Evolutionary conservation across 176 grass and related monocot species (phyloP), one percentile per base, ranked within the genome.

Genomic region (Musa acuminata): DNA sequence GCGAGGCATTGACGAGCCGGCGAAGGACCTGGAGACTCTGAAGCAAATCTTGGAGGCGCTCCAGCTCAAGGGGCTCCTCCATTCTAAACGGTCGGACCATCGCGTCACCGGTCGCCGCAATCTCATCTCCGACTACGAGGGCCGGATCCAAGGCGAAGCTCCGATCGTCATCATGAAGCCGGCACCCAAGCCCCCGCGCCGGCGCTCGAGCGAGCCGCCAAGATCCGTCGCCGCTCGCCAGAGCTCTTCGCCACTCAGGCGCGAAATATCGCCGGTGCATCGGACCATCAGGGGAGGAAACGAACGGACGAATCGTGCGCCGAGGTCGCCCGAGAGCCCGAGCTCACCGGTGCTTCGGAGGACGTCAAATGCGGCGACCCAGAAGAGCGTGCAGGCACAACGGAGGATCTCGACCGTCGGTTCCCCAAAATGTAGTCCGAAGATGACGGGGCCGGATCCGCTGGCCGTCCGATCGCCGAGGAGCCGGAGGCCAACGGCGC

Each of bases 31-130:
- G 62, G 96, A 99, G 87, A 99, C 96, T 2, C 78, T 99, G 1
- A 99, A 99, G 84, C 96, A 99, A 63, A 86, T 99, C 53, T 52
- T 99, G 0, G 96, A 99, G 53, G 96, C 96, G 7, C 79, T 99
- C 52, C 96, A 99, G 81, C 88, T 99, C 8, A 99, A 95, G 43
- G 96, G 96, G 2, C 87, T 99, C 16, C 83, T 99, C 48, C 96
- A 84, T 71, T 72, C 21, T 7, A 77, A 49, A 17, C 77, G 25
- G 19, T 75, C 2, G 1, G 74, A 63, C 53, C 55, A 0, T 8
- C 80, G 35, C 51, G 64, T 19, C 65, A 78, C 53, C 35, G 57
- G 25, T 21, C 76, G 9, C 67, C 82, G 54, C 51, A 83, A 64
- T 66, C 49, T 87, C 65, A 55, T 77, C 52, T 72, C 77, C 25